Evolutionary conservation across 192 early-diverging fungal species (phyloP).

Genomic region (Phycomyces nitens): DNA sequence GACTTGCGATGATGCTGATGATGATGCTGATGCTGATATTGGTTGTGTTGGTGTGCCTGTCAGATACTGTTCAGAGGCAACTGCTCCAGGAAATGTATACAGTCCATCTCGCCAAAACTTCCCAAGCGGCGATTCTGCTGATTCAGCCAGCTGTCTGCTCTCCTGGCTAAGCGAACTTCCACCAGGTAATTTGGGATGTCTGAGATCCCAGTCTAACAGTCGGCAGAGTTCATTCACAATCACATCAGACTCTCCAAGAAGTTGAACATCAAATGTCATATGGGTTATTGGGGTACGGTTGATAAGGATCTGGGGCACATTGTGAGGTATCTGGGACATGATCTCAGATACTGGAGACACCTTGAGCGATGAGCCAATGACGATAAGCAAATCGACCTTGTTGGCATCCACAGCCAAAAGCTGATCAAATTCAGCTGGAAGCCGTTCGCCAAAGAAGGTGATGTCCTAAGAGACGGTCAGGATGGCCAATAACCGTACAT

Average conservation of each 20-base stretch:
- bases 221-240: constrained; percentile 77
- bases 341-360: constrained; percentile 93
- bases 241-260: constrained; percentile 82
- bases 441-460: constrained; percentile 94
- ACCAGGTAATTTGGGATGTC: constrained; percentile 61
- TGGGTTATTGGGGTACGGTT: constrained; percentile 86
- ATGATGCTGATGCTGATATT: background rate
- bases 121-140: constrained; percentile 3
- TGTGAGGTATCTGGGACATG: constrained; percentile 76
- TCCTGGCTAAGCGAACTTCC: constrained; percentile 42
- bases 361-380: constrained; percentile 94
- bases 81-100: constrained; percentile 51
- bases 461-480: no score
- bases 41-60: background rate
- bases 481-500: background rate
- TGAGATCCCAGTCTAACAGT: constrained; percentile 72
- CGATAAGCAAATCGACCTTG: constrained; percentile 83
- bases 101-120: constrained; percentile 24
- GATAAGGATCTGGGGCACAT: constrained; percentile 87
- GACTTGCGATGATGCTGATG: background rate
- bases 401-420: constrained; percentile 66
- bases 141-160: background rate
- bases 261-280: constrained; percentile 85
- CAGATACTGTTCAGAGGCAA: constrained; percentile 16
- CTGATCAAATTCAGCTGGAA: constrained; percentile 78